These are phyloP conservation scores for Fraxinus velutina DNA, from an alignment of 305 asterid genomes.

Conservation along the genomic window DNA sequence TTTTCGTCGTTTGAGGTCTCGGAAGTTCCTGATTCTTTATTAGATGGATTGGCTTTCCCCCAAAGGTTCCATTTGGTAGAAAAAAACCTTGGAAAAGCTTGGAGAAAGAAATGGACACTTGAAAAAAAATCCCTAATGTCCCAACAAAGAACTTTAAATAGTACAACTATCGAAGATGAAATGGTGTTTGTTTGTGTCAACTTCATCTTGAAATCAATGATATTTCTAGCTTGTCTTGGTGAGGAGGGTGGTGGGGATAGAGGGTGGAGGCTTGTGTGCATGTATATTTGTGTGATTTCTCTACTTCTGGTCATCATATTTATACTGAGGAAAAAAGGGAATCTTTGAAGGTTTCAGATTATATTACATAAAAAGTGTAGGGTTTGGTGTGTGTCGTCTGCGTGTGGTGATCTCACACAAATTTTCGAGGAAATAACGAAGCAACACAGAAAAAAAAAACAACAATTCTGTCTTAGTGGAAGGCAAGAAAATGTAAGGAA, in stretches of 20 bases:
- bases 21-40: not conserved
- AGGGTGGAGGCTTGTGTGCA: not conserved
- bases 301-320: not conserved
- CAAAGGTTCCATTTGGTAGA: constrained; percentile 19
- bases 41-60: constrained; percentile 13
- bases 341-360: not conserved
- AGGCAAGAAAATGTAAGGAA: not conserved
- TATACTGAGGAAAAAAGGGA: not conserved
- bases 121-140: constrained; percentile 21
- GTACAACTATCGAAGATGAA: constrained; percentile 13
- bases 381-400: not conserved
- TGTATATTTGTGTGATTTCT: not conserved
- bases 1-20: not conserved
- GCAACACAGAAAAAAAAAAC: not conserved
- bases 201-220: constrained; percentile 23
- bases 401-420: not conserved
- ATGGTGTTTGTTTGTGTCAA: constrained; percentile 8
- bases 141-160: constrained; percentile 9
- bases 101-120: not conserved
- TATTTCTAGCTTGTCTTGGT: not conserved
- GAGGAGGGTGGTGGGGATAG: not conserved
- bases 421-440: constrained; percentile 20
- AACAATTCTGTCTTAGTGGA: not conserved
- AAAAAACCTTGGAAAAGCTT: not conserved
- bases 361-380: not conserved